Percentiles rank a stretch among this genome's conserved stretches.
phyloP scores from a whole-genome alignment of 257 asterid species.

The Salvia hispanica region DNA sequence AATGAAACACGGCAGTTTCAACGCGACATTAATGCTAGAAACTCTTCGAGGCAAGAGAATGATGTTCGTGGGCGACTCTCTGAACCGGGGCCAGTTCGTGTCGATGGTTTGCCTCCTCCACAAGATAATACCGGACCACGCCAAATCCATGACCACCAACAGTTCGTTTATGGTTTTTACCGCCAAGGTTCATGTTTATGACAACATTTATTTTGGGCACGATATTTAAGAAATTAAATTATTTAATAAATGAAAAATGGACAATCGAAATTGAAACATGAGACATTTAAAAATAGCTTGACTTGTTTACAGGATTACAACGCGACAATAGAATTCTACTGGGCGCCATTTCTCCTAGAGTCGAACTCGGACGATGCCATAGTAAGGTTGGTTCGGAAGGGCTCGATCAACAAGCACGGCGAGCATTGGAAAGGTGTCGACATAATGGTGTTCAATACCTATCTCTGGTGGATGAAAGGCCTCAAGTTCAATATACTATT shows the following conservation, averaged over 20 bases:
- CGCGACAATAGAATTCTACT: conserved; percentile 60
- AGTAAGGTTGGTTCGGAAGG: conserved; percentile 44
- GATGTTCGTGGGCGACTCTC: conserved; percentile 92
- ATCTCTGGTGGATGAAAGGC: conserved; percentile 67
- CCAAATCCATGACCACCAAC: conserved; percentile 62
- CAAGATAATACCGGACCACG: conserved; percentile 50
- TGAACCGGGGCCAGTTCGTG: conserved; percentile 79
- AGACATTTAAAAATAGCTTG: too few relatives aligned
- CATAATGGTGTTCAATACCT: conserved; percentile 58
- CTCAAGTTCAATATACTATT: conserved; percentile 46
- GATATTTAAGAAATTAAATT: too few relatives aligned
- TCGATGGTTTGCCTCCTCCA: conserved; percentile 90
- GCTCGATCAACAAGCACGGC: conserved; percentile 63
- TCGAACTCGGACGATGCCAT: conserved; percentile 58
- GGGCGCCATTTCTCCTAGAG: conserved; percentile 71
- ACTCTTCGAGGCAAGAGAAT: conserved; percentile 71
- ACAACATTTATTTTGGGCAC: too few relatives aligned
- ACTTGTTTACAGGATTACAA: conserved; percentile 42
- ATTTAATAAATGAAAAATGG: too few relatives aligned
- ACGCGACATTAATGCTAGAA: conserved; percentile 72
- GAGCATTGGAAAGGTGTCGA: conserved; percentile 62
- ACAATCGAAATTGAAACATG: too few relatives aligned
- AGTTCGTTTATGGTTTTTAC: conserved; percentile 67
- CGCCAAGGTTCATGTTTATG: conserved; percentile 53
- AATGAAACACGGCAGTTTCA: conserved; percentile 49